Evolutionary conservation across 148 eudicot genomes (phyloP).

Genomic region (Amaranthus hypochondriacus): DNA sequence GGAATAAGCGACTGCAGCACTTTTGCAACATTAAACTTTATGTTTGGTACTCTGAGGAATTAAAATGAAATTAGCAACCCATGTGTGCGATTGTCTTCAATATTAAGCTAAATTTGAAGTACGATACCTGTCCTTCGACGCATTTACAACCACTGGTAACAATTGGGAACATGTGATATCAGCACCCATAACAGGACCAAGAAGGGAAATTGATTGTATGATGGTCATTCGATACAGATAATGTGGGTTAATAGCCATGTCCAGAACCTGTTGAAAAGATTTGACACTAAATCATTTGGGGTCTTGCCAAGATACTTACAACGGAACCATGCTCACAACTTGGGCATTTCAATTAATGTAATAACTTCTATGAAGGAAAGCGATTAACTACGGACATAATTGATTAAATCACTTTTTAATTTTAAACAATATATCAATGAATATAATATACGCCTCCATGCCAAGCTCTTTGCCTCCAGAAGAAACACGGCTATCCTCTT

Average conservation of each 20-base stretch:
- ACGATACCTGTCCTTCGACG: constrained; percentile 78
- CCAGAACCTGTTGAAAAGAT: constrained; percentile 57
- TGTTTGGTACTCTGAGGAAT: constrained; percentile 72
- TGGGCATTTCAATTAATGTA: neutral
- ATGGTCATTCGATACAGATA: constrained; percentile 94
- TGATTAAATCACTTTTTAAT: too few relatives aligned
- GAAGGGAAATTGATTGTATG: constrained; percentile 66
- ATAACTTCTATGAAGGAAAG: neutral
- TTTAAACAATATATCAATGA: too few relatives aligned
- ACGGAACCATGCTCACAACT: neutral
- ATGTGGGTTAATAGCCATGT: constrained; percentile 84
- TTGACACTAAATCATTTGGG: neutral
- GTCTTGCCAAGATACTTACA: neutral
- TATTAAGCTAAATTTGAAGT: constrained; percentile 3
- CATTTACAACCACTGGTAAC: constrained; percentile 66
- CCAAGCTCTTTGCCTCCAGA: too few relatives aligned
- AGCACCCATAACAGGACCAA: constrained; percentile 94
- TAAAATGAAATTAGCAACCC: constrained; percentile 12
- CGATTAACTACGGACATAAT: too few relatives aligned
- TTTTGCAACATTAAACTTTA: constrained; percentile 92
- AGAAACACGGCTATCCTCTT: too few relatives aligned
- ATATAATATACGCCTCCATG: too few relatives aligned
- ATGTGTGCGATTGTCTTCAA: neutral
- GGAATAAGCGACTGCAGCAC: constrained; percentile 78
- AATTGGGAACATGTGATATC: constrained; percentile 84